Evolutionary conservation across 2,329 filamentous ascomycete genomes (phyloP), one percentile per base, ranked within the genome.

Genomic region (Exophiala alcalophila): DNA sequence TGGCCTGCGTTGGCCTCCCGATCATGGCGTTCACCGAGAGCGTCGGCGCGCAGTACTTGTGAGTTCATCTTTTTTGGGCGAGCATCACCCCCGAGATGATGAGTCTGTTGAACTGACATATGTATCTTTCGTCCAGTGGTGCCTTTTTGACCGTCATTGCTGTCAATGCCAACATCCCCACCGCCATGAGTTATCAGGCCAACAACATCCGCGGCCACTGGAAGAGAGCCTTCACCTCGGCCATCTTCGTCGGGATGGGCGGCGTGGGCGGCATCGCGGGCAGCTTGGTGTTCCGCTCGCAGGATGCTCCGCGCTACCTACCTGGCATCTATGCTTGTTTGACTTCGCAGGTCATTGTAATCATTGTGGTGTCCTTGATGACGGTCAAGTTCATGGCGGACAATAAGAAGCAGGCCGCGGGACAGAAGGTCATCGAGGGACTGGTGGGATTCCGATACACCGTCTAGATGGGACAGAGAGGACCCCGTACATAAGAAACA

Each of bases 201-300:
- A 92, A 91, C 66, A 94, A 92, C 65, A 83, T 94, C 58, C 80
- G 71, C 0, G 69, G 72, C 44, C 64, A 66, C 1, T 66, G 64
- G 0, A 59, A 55, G 61, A 24, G 40, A 5, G 25, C 30, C 18
- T 37, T 44, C 15, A 33, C 40, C 3, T n/a, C 38, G 12, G 32
- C 40, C 11, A n/a, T 44, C 11, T 33, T 37, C 8, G 21, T 11
- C 24, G 33, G 24, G 11, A 30, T 37, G 7, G 32, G 16, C 4
- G 85, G 84, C 1, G 68, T 92, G 14, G 86, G 86, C 23, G 86
- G 86, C 23, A 91, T 92, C 50, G 76, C 78, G 0, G 84, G 84
- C 14, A 78, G 77, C 51, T 67, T 86, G 43, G 80, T 90, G 8
- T 91, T 91, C 65, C 73, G 80, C 54, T 45, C 47, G 5, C 56